Evolutionary conservation across 1,284 basidiomycete species (phyloP), one percentile per base, ranked within the genome.

Genomic region (Phylloboletellus chloephorus): DNA sequence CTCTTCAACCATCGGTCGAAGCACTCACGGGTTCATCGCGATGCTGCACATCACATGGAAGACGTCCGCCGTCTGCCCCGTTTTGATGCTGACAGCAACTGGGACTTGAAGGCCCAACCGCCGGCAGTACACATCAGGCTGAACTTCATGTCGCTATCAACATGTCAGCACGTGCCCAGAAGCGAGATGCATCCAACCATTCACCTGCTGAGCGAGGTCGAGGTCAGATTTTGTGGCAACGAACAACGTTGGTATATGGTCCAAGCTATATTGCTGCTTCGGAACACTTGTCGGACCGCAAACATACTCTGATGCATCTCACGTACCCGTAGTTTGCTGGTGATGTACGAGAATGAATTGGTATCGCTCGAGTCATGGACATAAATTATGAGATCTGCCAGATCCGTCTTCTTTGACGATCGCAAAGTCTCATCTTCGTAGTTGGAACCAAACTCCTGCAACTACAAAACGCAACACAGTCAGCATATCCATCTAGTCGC

Each of bases 161-260:
- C 39, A 31, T 20, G 34, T 52, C 10, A 48, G 12, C 17, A 42
- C 51, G 12, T 12, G 11, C 34, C 23, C 26, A 37, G 30, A 43
- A 29, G 12, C 28, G 17, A 47, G 17, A 37, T 19, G 29, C 35
- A 24, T 36, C 48, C 39, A 29, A 39, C 15, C 28, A 30, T 72
- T 52, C 44, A 85, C 88, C 74, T 95, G 92, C 56, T 93, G 79
- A 12, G 95, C 95, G 31, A 98, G 81, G 65, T 98, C 95, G 25
- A 97, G 75, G 63, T 98, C 95, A 7, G 92, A 93, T 68, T 98
- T 98, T 23, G 95, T 98, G 10, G 96, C 95, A n/a, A 98, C 92
- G 60, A 98, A 98, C 19, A 98, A 70, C 19, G 88, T 90, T 8
- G 95, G 94, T 61, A 96, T 88, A 60, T 91, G 84, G 62, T 97